Evolutionary conservation across 768 basidiomycete genomes (phyloP).

Genomic region (Pulveroboletus ravenelii): DNA sequence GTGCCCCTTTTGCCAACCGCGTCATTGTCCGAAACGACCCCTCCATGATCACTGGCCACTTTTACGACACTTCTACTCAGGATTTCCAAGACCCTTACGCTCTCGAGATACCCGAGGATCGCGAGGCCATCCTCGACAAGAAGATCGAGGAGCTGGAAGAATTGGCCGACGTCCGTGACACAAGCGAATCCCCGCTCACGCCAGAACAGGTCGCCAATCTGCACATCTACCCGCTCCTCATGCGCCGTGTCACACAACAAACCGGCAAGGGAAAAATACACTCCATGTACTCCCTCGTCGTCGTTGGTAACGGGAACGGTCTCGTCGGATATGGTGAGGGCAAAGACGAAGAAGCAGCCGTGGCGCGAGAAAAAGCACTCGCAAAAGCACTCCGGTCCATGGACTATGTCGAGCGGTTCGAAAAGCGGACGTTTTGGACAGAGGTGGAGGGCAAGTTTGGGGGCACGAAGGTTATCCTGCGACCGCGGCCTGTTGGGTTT

Average conservation of each 20-base stretch:
- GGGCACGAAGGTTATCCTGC: constrained; percentile 71
- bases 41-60: constrained; percentile 52
- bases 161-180: constrained; percentile 15
- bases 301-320: constrained; percentile 81
- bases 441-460: constrained; percentile 84
- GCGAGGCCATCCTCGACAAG: constrained; percentile 7
- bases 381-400: constrained; percentile 75
- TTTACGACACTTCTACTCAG: constrained; percentile 20
- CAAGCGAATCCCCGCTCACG: constrained; percentile 15
- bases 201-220: constrained; percentile 29
- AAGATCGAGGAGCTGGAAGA: constrained; percentile 16
- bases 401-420: constrained; percentile 94
- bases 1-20: constrained; percentile 53
- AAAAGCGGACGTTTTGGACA: constrained; percentile 92
- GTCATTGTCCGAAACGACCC: constrained; percentile 67
- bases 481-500: constrained; percentile 85
- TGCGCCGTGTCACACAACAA: constrained; percentile 73
- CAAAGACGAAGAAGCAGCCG: constrained; percentile 55
- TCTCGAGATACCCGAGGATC: constrained; percentile 3
- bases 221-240: constrained; percentile 39
- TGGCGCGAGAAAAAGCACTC: constrained; percentile 56
- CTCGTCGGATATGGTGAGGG: constrained; percentile 80
- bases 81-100: not conserved
- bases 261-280: constrained; percentile 91
- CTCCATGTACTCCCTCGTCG: constrained; percentile 54